phyloP scores from a whole-genome alignment of 1,284 basidiomycete genomes.

The Fomitopsis pinicola region DNA sequence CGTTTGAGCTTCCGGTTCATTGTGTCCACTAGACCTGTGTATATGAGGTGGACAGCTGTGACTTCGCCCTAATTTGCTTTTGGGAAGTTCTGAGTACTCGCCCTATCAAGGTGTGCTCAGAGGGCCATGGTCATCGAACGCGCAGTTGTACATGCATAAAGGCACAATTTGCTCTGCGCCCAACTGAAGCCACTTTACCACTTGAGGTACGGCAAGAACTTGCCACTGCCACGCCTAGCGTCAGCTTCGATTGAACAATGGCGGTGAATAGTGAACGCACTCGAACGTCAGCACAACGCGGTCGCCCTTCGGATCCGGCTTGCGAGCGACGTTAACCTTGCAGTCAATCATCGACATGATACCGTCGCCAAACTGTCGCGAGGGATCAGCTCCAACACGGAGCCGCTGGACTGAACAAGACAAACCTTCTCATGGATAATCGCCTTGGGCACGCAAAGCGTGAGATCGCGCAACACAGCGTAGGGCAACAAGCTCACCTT shows the following conservation, averaged over 20 bases:
- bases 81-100: too few species aligned
- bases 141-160: background rate
- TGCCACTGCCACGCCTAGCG: slow-evolving; percentile 42
- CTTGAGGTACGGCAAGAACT: slow-evolving; percentile 68
- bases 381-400: background rate
- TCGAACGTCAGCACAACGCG: slow-evolving; percentile 81
- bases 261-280: slow-evolving; percentile 39
- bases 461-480: slow-evolving; percentile 1
- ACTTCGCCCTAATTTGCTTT: too few species aligned
- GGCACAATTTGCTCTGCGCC: background rate
- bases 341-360: slow-evolving; percentile 93
- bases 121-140: background rate
- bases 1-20: background rate
- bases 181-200: slow-evolving; percentile 38
- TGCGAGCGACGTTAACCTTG: slow-evolving; percentile 67
- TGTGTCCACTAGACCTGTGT: background rate
- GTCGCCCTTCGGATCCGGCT: slow-evolving; percentile 79
- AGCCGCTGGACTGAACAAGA: background rate
- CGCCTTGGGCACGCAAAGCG: slow-evolving; percentile 39
- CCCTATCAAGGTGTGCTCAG: too few species aligned
- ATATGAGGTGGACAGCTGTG: background rate
- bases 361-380: slow-evolving; percentile 77
- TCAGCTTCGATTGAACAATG: background rate
- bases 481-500: slow-evolving; percentile 42
- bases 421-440: slow-evolving; percentile 81